These are phyloP conservation scores for Suillus spraguei DNA, from an alignment of 768 basidiomycete species.

Conservation along the genomic window DNA sequence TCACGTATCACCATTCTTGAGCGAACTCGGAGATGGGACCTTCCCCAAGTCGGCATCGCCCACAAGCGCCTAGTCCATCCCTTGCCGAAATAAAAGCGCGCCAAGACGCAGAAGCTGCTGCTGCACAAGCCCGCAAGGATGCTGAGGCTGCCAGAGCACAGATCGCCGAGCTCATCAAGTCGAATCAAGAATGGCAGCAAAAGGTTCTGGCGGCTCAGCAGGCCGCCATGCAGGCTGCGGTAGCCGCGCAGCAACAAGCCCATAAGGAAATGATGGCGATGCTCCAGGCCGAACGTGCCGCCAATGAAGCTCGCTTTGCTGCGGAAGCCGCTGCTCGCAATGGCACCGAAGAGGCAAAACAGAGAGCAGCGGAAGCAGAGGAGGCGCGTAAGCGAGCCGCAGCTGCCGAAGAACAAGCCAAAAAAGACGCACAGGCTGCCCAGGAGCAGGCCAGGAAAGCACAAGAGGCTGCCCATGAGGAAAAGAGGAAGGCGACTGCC, in stretches of 20 bases:
- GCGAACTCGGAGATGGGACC: background rate
- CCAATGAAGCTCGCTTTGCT: conserved; percentile 2
- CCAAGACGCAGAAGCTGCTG: conserved; percentile 7
- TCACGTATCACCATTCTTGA: background rate
- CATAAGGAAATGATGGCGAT: conserved; percentile 8
- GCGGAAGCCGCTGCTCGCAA: conserved; percentile 14
- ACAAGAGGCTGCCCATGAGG: conserved; percentile 21
- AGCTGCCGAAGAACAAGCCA: conserved; percentile 15
- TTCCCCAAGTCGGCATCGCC: conserved; percentile 4
- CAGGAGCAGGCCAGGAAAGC: conserved; percentile 10
- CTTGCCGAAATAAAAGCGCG: conserved; percentile 3
- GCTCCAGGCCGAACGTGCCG: conserved; percentile 4
- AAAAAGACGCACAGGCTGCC: conserved; percentile 13
- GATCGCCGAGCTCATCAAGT: background rate
- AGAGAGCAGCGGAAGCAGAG: conserved; percentile 10
- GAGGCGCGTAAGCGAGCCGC: conserved; percentile 16
- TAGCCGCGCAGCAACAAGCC: background rate
- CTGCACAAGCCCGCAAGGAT: conserved; percentile 5
- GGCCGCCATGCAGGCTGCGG: background rate
- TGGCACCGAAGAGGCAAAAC: conserved; percentile 3
- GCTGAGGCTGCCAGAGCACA: conserved; percentile 7
- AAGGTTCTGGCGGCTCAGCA: background rate
- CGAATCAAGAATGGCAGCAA: conserved; percentile 4
- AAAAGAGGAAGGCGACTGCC: conserved; percentile 21
- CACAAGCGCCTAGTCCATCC: conserved; percentile 4